These are phyloP conservation scores for Exophiala oligosperma DNA, from an alignment of 2,329 filamentous ascomycete genomes.

Conservation along the genomic window DNA sequence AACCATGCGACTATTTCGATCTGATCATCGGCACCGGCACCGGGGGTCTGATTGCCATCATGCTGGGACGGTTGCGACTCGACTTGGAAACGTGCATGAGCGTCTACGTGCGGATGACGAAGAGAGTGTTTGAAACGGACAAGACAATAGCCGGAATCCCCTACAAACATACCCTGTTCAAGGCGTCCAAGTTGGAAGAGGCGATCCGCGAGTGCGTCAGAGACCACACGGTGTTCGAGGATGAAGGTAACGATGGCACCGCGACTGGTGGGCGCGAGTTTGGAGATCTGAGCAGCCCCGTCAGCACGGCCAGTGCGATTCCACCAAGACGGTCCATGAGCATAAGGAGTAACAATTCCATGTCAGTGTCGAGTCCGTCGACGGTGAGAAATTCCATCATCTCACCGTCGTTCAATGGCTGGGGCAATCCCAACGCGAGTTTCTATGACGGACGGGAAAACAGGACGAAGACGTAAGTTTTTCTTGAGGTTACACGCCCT, in stretches of 20 bases:
- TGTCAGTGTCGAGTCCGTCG: slow-evolving; percentile 62
- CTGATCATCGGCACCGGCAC: slow-evolving; percentile 94
- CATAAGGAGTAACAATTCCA: slow-evolving; percentile 65
- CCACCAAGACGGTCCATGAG: slow-evolving; percentile 27
- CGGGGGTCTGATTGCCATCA: slow-evolving; percentile 92
- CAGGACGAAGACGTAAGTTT: slow-evolving; percentile 81
- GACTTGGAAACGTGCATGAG: slow-evolving; percentile 97
- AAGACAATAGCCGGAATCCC: slow-evolving; percentile 97
- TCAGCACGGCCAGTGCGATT: slow-evolving; percentile 22
- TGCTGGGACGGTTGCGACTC: slow-evolving; percentile 87
- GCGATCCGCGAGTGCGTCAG: slow-evolving; percentile 86
- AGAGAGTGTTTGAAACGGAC: slow-evolving; percentile 94
- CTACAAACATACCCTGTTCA: slow-evolving; percentile 91
- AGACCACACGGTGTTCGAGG: slow-evolving; percentile 76
- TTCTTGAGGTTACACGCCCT: slow-evolving; percentile 4
- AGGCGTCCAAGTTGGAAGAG: slow-evolving; percentile 91
- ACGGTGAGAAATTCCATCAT: slow-evolving; percentile 20
- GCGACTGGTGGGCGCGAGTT: slow-evolving; percentile 45
- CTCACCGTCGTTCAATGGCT: slow-evolving; percentile 43
- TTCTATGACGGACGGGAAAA: slow-evolving; percentile 87
- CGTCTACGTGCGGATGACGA: slow-evolving; percentile 91
- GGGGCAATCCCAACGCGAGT: slow-evolving; percentile 79
- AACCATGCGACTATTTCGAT: slow-evolving; percentile 98
- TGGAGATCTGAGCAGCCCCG: slow-evolving; percentile 45
- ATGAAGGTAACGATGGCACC: slow-evolving; percentile 76